Base-by-base conservation (phyloP, 139 green algal species). In the Coelastrella sp. region DNA sequence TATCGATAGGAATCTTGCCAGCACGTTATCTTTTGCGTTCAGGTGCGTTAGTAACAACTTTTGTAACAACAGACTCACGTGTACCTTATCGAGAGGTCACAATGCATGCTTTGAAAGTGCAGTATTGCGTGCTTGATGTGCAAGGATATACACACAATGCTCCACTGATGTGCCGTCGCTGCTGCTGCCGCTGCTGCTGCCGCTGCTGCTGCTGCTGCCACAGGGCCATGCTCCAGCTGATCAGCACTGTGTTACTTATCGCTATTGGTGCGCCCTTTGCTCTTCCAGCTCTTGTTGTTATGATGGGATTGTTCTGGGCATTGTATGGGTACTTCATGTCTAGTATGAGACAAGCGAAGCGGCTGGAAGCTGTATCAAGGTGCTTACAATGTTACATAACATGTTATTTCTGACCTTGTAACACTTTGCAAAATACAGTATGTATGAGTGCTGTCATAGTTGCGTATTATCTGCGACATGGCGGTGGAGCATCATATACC, bases 311-410 rank as follows among this genome's bases (percentile, higher is more conserved):
- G 35, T 95, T 95, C 88, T 92, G 86, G 79, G 88, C 87, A 53
- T 88, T 95, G 7, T 96, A 94, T 80, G 43, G 78, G 2, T 94
- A 94, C 85, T 94, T 92, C 84, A 90, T 91, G 69, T 87, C 89
- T 0, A 93, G 87, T 15, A 89, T 94, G 77, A 73, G 87, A 7
- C 88, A 91, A 88, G 81, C 97, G 69, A 96, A 98, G 89, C 90
- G 95, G 15, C 85, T 98, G 64, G 95, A 98, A 53, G 90, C 93
- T 9, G 90, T 97, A 43, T 92, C 79, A 37, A 68, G 79, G 79
- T 85, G 0, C 35, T 51, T 9, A 15, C 67, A 35, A 13, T 5
- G 11, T 25, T 30, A 17, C 11, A 32, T 32, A n/a, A n/a, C n/a
- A n/a, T n/a, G n/a, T n/a, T n/a, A n/a, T n/a, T n/a, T n/a, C n/a